Conservation (phyloP, 2,329 filamentous ascomycete genomes). For the Monascus ruber region DNA sequence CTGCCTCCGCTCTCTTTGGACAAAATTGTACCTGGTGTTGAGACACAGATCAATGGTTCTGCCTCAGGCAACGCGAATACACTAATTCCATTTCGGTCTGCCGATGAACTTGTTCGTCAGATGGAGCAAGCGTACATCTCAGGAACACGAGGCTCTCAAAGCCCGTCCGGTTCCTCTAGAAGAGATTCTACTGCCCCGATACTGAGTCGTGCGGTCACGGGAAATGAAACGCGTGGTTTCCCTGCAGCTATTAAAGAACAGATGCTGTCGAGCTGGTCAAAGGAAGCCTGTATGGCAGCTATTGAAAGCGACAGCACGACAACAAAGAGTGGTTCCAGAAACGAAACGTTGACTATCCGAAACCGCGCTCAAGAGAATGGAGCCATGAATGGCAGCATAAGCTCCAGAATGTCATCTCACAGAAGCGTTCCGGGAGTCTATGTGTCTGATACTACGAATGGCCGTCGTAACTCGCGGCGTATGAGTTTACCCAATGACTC, state of each 20-base stretch:
- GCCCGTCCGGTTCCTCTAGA: conserved; percentile 58
- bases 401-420: too few species aligned
- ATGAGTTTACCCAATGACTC: conserved; percentile 27
- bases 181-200: conserved; percentile 53
- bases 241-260: conserved; percentile 59
- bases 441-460: conserved; percentile 14
- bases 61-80: conserved; percentile 38
- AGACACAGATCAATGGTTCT: conserved; percentile 18
- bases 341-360: conserved; percentile 39
- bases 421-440: conserved; percentile 5
- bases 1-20: conserved; percentile 58
- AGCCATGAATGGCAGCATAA: too few species aligned
- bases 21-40: conserved; percentile 46
- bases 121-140: conserved; percentile 61
- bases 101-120: conserved; percentile 58
- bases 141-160: conserved; percentile 52
- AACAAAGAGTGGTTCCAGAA: conserved; percentile 65
- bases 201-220: conserved; percentile 37
- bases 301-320: conserved; percentile 55
- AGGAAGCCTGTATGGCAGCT: conserved; percentile 58
- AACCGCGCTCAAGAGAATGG: conserved; percentile 1
- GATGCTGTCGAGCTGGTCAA: conserved; percentile 70
- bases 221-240: conserved; percentile 42
- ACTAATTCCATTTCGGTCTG: conserved; percentile 63
- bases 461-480: conserved; percentile 20